Base-by-base conservation (phyloP, 768 basidiomycete genomes). In the Mycena pura region DNA sequence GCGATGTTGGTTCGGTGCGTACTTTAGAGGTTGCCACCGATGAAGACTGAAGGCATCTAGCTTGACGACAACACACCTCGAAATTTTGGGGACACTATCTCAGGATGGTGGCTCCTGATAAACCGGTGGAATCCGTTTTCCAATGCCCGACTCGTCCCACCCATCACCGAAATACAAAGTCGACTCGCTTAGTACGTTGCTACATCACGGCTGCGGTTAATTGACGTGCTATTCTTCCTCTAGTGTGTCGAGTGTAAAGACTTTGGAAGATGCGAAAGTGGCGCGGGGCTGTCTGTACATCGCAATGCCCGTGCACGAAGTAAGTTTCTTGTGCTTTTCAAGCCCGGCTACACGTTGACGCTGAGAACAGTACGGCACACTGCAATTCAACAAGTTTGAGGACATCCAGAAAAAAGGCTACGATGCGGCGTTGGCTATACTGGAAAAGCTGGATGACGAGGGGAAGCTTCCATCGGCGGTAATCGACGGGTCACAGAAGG, bases 81-180 rank as follows among this genome's bases (percentile, higher is more conserved):
- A 52, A 90, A 92, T 67, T 97, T 96, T 74, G 95, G 97, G 6
- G 97, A 99, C 69, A 89, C 92, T 1, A 83, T 99, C 3, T 97
- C 95, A 3, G 97, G 97, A 27, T 97, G 93, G 89, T 98, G 94
- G 92, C 83, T 99, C 17, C 78, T 99, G 50, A 71, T 99, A 61
- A 98, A 97, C 73, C 81, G 94, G 49, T 98, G 88, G 89, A 96
- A 95, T 70, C 95, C 95, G 0, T 95, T 95, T 72, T 91, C 92
- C 6, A 86, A 82, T 70, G 86, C 88, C 31, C 81, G 85, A 56
- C 86, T 83, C 55, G 84, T 96, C 17, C 95, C 95, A 31, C 88
- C 90, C 14, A 94, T 96, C 67, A 91, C 95, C 13, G 95, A 96
- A 73, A 95, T 97, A 55, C 95, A 96, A 75, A 89, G 90, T 73